A percentile compares a stretch with the other conserved stretches of the same genome.
Evolutionary conservation across 176 grass and related monocot species (phyloP).

Genomic region (Typha latifolia): DNA sequence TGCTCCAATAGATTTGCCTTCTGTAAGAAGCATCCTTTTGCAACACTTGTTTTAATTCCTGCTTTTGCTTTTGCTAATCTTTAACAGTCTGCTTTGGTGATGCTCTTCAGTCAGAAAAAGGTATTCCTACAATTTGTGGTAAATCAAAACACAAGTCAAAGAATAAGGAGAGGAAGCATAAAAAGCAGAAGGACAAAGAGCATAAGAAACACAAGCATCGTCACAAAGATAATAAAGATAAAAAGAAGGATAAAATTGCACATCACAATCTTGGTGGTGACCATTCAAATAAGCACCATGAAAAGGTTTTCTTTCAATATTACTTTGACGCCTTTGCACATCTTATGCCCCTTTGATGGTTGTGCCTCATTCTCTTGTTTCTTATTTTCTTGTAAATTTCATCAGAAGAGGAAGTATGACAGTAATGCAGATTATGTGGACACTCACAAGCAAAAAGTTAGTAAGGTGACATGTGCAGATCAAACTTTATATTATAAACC

Average conservation of each 20-base stretch:
- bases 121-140: slow-evolving; percentile 62
- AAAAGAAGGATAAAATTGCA: slow-evolving; percentile 84
- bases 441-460: slow-evolving; percentile 61
- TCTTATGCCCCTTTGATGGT: not conserved
- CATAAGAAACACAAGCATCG: slow-evolving; percentile 95
- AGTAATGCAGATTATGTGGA: slow-evolving; percentile 36
- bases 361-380: slow-evolving; percentile 7
- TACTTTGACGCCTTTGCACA: not conserved
- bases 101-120: slow-evolving; percentile 57
- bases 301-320: slow-evolving; percentile 48
- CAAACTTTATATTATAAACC: no score
- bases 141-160: slow-evolving; percentile 71
- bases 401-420: slow-evolving; percentile 59
- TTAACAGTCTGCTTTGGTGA: not conserved
- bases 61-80: slow-evolving; percentile 11
- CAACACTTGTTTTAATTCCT: not conserved
- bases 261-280: slow-evolving; percentile 69
- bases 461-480: slow-evolving; percentile 29
- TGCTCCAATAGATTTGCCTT: slow-evolving; percentile 66
- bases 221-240: slow-evolving; percentile 94
- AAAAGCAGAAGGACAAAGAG: slow-evolving; percentile 90
- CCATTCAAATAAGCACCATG: slow-evolving; percentile 77
- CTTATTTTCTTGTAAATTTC: not conserved
- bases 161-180: slow-evolving; percentile 94
- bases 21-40: slow-evolving; percentile 48